Percentiles rank a stretch among this genome's conserved stretches.
Conservation (phyloP, 768 basidiomycete genomes). For the Butyriboletus loyo region DNA sequence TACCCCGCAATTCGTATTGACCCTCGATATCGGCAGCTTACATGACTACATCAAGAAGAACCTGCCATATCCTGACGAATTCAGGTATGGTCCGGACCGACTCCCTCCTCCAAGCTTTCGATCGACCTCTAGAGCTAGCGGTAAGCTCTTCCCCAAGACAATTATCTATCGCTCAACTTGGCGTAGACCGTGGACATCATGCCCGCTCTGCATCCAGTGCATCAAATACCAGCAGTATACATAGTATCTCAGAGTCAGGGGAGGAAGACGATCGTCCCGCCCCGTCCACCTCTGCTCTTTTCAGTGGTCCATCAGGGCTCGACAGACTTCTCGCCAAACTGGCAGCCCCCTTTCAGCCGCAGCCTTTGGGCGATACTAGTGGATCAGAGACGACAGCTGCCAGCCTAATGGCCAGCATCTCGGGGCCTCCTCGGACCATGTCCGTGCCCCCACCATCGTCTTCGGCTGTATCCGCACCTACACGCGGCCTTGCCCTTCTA, state of each 20-base stretch:
- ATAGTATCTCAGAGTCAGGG: constrained; percentile 33
- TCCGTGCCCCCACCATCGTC: constrained; percentile 29
- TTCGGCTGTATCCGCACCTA: constrained; percentile 24
- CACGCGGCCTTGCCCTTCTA: constrained; percentile 58
- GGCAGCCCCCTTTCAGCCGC: constrained; percentile 16
- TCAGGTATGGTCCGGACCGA: constrained; percentile 62
- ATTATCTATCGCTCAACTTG: constrained; percentile 3
- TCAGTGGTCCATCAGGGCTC: constrained; percentile 34
- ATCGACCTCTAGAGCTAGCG: constrained; percentile 29
- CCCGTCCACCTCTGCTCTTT: constrained; percentile 10
- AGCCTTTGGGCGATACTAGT: constrained; percentile 20
- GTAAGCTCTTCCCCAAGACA: constrained; percentile 7
- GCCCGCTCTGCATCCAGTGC: constrained; percentile 32
- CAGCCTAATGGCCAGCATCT: constrained; percentile 47
- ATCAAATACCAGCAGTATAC: constrained; percentile 34
- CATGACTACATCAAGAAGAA: constrained; percentile 67
- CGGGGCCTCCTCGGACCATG: constrained; percentile 37
- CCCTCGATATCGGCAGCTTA: constrained; percentile 38
- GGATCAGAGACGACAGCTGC: constrained; percentile 36
- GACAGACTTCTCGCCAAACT: constrained; percentile 46
- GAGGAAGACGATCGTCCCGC: constrained; percentile 22
- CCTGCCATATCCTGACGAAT: constrained; percentile 68
- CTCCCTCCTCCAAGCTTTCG: constrained; percentile 58
- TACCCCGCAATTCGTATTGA: not conserved
- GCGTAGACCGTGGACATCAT: constrained; percentile 25